Evolutionary conservation across 2,329 filamentous ascomycete species (phyloP), one percentile per base, ranked within the genome.

Genomic region (Periconia sp.): DNA sequence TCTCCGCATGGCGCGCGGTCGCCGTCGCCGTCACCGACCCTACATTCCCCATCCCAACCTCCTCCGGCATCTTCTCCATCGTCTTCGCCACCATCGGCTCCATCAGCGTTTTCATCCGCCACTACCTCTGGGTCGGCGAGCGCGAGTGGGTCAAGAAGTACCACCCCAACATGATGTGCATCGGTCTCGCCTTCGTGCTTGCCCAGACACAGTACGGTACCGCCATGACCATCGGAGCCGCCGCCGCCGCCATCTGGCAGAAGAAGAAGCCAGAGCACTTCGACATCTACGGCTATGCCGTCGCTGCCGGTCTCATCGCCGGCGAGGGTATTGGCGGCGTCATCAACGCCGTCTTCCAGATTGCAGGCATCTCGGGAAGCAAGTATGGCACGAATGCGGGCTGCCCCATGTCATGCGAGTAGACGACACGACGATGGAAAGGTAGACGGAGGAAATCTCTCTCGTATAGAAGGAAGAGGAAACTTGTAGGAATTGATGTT

Each of bases 1-100:
- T 87, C 11, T 70, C 79, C 0, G 84, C 85, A 0, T 88, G 84
- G 85, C 75, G 78, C 28, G 85, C 85, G 4, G 82, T 87, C 5
- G 83, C 85, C 2, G 69, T 78, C 46, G 82, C 82, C 12, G 81
- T 84, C 46, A 85, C 82, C 0, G 76, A 81, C 48, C 79, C 80
- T 2, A 66, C 63, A 0, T 77, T 84, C 60, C 74, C 73, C 4
- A 82, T 85, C 44, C 82, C 82, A 0, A 70, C 67, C 16, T 74
- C 70, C 6, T 79, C 78, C 16, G 81, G 78, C 25, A 81, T 83
- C 57, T 83, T 84, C 65, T 72, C 81, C 41, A 76, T 83, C 52
- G 70, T 77, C 42, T 78, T 85, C 59, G 75, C 78, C 17, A 62
- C 77, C 44, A 68, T 83, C 36, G 77, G 78, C 31, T 71, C 77